Percentiles rank a stretch among this genome's conserved stretches.
phyloP scores from a whole-genome alignment of 768 basidiomycete species.

The Flagelloscypha sp. region DNA sequence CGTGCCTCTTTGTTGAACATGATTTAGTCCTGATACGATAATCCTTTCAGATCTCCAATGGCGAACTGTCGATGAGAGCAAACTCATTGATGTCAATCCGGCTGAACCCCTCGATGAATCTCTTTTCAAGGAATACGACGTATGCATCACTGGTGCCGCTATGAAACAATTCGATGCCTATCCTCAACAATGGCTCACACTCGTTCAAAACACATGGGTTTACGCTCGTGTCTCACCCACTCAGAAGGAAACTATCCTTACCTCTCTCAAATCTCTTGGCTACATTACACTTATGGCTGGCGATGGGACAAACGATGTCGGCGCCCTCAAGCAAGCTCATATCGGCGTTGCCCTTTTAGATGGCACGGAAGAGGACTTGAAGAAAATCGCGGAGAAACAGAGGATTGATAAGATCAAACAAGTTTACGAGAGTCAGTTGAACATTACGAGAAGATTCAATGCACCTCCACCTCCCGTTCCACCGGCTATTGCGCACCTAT shows the following conservation, averaged over 20 bases:
- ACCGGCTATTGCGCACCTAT: slow-evolving; percentile 73
- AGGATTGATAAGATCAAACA: slow-evolving; percentile 87
- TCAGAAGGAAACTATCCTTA: slow-evolving; percentile 94
- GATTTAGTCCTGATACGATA: background rate
- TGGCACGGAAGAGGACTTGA: slow-evolving; percentile 83
- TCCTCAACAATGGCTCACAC: slow-evolving; percentile 65
- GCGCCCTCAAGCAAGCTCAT: slow-evolving; percentile 96
- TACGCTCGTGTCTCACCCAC: slow-evolving; percentile 95
- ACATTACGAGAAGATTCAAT: slow-evolving; percentile 81
- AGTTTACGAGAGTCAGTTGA: slow-evolving; percentile 94
- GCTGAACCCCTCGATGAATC: slow-evolving; percentile 65
- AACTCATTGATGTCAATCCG: slow-evolving; percentile 80
- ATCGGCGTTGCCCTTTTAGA: slow-evolving; percentile 91
- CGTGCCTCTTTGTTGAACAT: slow-evolving; percentile 15
- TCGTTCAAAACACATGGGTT: slow-evolving; percentile 95
- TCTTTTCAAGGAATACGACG: slow-evolving; percentile 84
- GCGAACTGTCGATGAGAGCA: slow-evolving; percentile 90
- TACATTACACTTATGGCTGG: slow-evolving; percentile 97
- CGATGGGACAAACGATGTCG: slow-evolving; percentile 98
- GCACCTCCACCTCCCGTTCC: slow-evolving; percentile 94
- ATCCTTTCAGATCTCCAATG: slow-evolving; percentile 66
- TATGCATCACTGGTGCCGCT: slow-evolving; percentile 93
- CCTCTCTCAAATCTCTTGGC: slow-evolving; percentile 80
- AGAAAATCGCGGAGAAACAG: slow-evolving; percentile 91
- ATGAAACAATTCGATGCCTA: slow-evolving; percentile 76